Base-by-base conservation (phyloP, 1,284 basidiomycete genomes). In the Cronartium quercuum region DNA sequence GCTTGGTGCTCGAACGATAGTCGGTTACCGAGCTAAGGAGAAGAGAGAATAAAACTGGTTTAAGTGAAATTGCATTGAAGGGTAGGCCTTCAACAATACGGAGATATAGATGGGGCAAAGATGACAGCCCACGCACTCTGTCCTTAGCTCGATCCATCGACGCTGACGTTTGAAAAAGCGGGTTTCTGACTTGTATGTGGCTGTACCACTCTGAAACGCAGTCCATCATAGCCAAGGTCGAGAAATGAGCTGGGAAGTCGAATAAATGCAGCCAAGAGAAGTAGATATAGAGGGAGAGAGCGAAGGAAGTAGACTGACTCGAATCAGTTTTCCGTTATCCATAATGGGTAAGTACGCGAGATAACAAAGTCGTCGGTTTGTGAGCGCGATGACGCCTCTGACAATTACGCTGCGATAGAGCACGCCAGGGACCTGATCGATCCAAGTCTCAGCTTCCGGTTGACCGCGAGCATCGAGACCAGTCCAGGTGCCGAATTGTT, bases 281-380 rank as follows among this genome's bases (percentile, higher is more conserved):
- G n/a, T n/a, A n/a, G n/a, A 3, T n/a, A 35, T 21, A 47, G 37
- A 35, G 10, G 34, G 40, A 18, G 41, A 58, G 38, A n/a, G 37
- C 2, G 34, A 40, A 41, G 41, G 29, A 42, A 38, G 18, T 15
- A 57, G n/a, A 74, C 63, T 58, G 44, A 75, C 71, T 18, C 65
- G 64, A 55, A 69, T 68, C 35, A 51, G 42, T 60, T 73, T 24
- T 29, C 76, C 62, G n/a, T 40, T 51, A 64, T 74, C 70, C 24
- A 65, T 40, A 10, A 47, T 38, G 29, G 78, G 77, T 6, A 81
- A 74, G 60, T 77, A 77, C 13, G 80, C 80, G 29, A 81, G 64
- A 66, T 80, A 81, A 75, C 77, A 78, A 55, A 81, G 41, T 15
- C 79, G 77, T 58, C 78, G 79, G 44, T 68, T 77, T 44, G 80